These are phyloP conservation scores for Euphorbia corollata DNA, from an alignment of 441 rosid genomes.

Conservation along the genomic window DNA sequence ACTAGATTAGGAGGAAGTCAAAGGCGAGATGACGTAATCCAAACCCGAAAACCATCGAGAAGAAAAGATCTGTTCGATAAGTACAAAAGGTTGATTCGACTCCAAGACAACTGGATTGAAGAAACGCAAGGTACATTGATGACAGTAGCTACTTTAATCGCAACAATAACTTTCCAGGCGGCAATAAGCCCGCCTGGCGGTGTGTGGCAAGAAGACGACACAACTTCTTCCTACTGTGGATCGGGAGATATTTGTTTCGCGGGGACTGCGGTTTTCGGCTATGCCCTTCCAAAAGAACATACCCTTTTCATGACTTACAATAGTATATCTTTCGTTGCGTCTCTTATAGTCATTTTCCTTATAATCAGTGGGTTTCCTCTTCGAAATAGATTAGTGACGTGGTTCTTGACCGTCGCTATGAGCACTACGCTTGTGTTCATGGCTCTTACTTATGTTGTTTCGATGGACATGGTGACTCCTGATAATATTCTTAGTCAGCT, in stretches of 20 bases:
- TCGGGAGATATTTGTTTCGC: slow-evolving; percentile 1
- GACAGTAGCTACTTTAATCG: slow-evolving; percentile 35
- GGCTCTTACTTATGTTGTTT: no score
- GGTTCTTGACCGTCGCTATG: not conserved
- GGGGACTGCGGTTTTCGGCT: slow-evolving; percentile 25
- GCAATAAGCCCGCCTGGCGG: slow-evolving; percentile 37
- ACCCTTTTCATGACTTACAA: not conserved
- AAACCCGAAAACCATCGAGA: not conserved
- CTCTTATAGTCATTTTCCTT: not conserved
- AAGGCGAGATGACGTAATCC: not conserved
- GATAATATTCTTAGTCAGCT: not conserved
- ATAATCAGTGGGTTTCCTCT: slow-evolving; percentile 12
- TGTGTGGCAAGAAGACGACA: slow-evolving; percentile 19
- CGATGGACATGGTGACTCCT: no score
- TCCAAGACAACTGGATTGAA: slow-evolving; percentile 26
- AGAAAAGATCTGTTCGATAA: not conserved
- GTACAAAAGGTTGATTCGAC: not conserved
- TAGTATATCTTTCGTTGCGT: slow-evolving; percentile 4
- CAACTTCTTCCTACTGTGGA: not conserved
- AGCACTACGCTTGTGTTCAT: not conserved
- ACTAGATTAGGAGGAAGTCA: not conserved
- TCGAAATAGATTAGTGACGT: not conserved
- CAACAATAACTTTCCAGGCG: slow-evolving; percentile 31
- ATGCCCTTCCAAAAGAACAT: not conserved
- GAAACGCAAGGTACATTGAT: slow-evolving; percentile 29